Conservation (phyloP, 2,329 filamentous ascomycete species). For the Colletotrichum plurivorum region DNA sequence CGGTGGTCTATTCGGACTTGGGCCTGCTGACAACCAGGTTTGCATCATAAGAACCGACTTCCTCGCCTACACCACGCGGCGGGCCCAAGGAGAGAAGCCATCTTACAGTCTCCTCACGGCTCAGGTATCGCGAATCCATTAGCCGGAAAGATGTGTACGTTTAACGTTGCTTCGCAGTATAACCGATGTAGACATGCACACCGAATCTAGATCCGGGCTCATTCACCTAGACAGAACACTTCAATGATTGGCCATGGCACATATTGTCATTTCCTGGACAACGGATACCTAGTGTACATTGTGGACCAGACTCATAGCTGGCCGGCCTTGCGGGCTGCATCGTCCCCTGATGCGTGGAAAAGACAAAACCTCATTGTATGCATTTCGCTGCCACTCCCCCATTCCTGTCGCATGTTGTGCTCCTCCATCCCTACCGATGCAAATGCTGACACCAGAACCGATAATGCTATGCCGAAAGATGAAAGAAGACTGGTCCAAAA, state of each 20-base stretch:
- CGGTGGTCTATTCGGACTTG: too few species aligned
- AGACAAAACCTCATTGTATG: slow-evolving; percentile 6
- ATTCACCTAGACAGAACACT: neutral
- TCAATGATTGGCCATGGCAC: neutral
- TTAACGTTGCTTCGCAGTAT: too few species aligned
- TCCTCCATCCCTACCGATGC: slow-evolving; percentile 21
- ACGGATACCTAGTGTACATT: slow-evolving; percentile 28
- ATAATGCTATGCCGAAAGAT: slow-evolving; percentile 34
- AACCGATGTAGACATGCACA: too few species aligned
- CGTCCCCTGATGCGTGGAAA: neutral
- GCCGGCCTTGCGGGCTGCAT: slow-evolving; percentile 2
- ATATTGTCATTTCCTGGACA: slow-evolving; percentile 23
- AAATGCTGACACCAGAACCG: slow-evolving; percentile 25
- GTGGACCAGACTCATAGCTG: slow-evolving; percentile 1
- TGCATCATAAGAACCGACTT: too few species aligned
- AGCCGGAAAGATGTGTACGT: too few species aligned
- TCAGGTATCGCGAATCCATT: too few species aligned
- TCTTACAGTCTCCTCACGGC: too few species aligned
- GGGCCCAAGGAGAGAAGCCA: too few species aligned
- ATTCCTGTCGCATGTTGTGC: neutral
- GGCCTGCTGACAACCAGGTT: too few species aligned
- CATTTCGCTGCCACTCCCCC: slow-evolving; percentile 10
- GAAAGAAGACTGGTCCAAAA: slow-evolving; percentile 1
- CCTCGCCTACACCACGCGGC: too few species aligned
- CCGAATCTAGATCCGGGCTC: too few species aligned